Base-by-base conservation (phyloP, 2,329 filamentous ascomycete species). In the Aureobasidium sp. region DNA sequence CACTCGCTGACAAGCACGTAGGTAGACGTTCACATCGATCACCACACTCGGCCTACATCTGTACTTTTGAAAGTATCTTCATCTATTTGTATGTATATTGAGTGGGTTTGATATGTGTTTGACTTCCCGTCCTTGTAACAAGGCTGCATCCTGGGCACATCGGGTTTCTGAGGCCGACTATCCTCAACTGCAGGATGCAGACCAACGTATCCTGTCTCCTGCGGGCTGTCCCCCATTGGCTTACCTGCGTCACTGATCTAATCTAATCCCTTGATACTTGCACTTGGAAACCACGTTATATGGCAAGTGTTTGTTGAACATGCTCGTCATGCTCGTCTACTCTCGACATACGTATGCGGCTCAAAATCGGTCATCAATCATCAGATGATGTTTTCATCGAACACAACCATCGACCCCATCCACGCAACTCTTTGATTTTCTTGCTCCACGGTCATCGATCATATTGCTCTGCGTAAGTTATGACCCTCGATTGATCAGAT, bases 271-370 rank as follows among this genome's bases (percentile, higher is more conserved):
- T 31, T 48, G 6, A 27, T 48, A n/a, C 27, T 31, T 11, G 45
- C 29, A n/a, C 27, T 31, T 11, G 45, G 24, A 24, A 27, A 48
- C 15, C 45, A 48, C 24, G 45, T 48, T 48, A 48, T 17, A 47
- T 15, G 33, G 11, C 24, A 40, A 15, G 15, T 40, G 24, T 56
- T 9, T n/a, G 29, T 44, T 12, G 39, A 29, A 35, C 49, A 44
- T 17, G 39, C 27, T 45, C 27, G 40, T 57, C 53, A 45, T 45
- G 2, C 19, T 27, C 29, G n/a, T 45, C 53, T 14, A 57, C 2
- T 33, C 19, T 42, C 33, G 37, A 31, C 8, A n/a, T 56, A 56
- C 52, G 52, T 56, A 56, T 57, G 53, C 53, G 40, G 17, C 53
- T 45, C 27, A 22, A 45, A 5, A 19, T 24, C n/a, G 12, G 40